Base-by-base conservation (phyloP, 2,329 filamentous ascomycete genomes). In the Pseudogymnoascus sp. region DNA sequence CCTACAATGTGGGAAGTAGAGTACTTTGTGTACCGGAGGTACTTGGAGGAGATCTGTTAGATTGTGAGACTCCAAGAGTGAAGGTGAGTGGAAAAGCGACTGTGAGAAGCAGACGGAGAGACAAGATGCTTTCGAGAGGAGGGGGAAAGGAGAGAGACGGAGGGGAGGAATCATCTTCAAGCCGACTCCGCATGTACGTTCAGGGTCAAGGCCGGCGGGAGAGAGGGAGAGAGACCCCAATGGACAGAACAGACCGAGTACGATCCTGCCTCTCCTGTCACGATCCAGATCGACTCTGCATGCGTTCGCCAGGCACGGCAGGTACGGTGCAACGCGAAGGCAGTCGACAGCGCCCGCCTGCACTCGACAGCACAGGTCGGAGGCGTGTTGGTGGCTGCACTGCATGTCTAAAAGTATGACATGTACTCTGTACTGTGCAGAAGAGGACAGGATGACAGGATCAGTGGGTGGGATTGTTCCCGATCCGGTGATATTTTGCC, bases 211-310 rank as follows among this genome's bases (percentile, higher is more conserved):
- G 23, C 23, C 23, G 8, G 38, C 19, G 41, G 26, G 26, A 29
- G 7, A 29, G 26, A 29, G 26, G 6, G 26, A 16, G 16, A 45
- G 41, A 26, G 6, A 8, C 19, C 6, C 41, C 41, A 26, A 10
- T 45, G 41, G 41, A 26, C 11, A 14, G 19, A 10, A 23, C 45
- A 33, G 6, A 19, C 26, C 45, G 26, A 55, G 26, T 12, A 31
- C n/a, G 45, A 55, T 55, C 45, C 45, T 55, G 26, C 45, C 45
- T 55, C 45, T 55, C 45, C n/a, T 55, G 45, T 49, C 43, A n/a
- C 16, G 45, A 55, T 55, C 45, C 45, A 31, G 45, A 55, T 55
- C 45, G 45, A 55, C 45, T 55, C 26, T 55, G 26, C 45, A 55
- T 55, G 45, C 45, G 45, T 55, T 31, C 45, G 26, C 45, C 45